These are phyloP conservation scores for Irpex lacteus DNA, from an alignment of 1,284 basidiomycete genomes.

Conservation along the genomic window DNA sequence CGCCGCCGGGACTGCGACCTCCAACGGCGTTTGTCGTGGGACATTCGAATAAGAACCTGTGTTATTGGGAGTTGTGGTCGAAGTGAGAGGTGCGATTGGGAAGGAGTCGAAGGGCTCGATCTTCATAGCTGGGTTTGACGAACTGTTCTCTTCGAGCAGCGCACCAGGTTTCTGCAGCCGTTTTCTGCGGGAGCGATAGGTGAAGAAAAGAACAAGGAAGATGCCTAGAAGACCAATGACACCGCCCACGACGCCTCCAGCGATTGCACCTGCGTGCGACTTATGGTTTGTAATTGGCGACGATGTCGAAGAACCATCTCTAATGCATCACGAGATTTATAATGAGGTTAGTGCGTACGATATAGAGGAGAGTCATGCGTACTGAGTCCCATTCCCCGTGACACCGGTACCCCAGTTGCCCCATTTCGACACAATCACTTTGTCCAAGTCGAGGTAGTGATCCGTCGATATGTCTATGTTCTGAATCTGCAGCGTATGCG, in stretches of 20 bases:
- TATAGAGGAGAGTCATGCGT: not conserved
- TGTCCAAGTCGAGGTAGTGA: slow-evolving; percentile 6
- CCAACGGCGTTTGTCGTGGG: no score
- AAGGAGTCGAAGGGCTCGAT: not conserved
- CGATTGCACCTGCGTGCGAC: not conserved
- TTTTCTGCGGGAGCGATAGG: not conserved
- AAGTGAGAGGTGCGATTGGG: not conserved
- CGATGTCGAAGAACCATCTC: not conserved
- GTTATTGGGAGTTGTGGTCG: not conserved
- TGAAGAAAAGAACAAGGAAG: not conserved
- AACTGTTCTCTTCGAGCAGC: not conserved
- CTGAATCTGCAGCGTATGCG: slow-evolving; percentile 5
- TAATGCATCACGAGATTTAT: not conserved
- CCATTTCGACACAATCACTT: slow-evolving; percentile 9
- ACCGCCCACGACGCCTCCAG: not conserved
- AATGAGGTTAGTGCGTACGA: not conserved
- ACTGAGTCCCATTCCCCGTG: not conserved
- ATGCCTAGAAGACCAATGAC: not conserved
- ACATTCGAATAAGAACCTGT: not conserved
- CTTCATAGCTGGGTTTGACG: not conserved
- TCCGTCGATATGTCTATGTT: slow-evolving; percentile 5
- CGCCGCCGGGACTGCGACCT: no score
- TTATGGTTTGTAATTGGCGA: not conserved
- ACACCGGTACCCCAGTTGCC: not conserved
- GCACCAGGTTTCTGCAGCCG: not conserved